Evolutionary conservation across 1,139 yeast species (phyloP).

Genomic region (Geotrichum carabidarum): DNA sequence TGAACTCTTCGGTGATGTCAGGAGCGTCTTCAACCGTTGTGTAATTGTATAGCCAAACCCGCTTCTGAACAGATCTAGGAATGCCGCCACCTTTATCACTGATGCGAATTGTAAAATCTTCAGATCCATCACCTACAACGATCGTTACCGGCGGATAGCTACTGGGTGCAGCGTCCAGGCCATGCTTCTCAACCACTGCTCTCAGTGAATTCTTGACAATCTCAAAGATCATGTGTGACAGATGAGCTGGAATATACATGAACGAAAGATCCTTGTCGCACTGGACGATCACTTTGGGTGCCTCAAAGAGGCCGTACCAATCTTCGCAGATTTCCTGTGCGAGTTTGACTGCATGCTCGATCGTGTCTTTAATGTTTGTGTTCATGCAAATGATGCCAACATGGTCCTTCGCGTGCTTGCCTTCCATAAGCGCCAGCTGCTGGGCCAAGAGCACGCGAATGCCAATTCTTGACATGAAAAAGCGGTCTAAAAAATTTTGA

Average conservation of each 20-base stretch:
- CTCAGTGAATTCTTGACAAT: conserved; percentile 73
- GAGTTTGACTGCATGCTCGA: conserved; percentile 78
- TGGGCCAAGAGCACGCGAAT: conserved; percentile 85
- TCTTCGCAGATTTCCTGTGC: conserved; percentile 84
- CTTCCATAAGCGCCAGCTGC: conserved; percentile 71
- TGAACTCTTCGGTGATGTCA: conserved; percentile 48
- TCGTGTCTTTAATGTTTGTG: conserved; percentile 72
- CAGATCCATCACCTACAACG: conserved; percentile 70
- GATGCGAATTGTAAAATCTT: conserved; percentile 73
- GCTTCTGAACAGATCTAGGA: conserved; percentile 66
- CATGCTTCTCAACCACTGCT: conserved; percentile 75
- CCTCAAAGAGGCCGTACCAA: conserved; percentile 73
- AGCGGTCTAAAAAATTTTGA: conserved; percentile 70
- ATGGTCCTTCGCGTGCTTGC: conserved; percentile 49
- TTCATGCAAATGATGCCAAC: conserved; percentile 82
- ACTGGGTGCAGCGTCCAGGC: conserved; percentile 40
- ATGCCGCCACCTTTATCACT: conserved; percentile 86
- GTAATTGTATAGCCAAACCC: conserved; percentile 76
- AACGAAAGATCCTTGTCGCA: conserved; percentile 64
- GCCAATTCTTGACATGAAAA: conserved; percentile 81
- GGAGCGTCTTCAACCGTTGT: conserved; percentile 70
- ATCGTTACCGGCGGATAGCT: conserved; percentile 67
- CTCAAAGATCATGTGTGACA: conserved; percentile 83
- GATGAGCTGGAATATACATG: conserved; percentile 88
- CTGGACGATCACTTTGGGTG: conserved; percentile 69